Conservation (phyloP, 257 asterid genomes). For the Solanum piurae region DNA sequence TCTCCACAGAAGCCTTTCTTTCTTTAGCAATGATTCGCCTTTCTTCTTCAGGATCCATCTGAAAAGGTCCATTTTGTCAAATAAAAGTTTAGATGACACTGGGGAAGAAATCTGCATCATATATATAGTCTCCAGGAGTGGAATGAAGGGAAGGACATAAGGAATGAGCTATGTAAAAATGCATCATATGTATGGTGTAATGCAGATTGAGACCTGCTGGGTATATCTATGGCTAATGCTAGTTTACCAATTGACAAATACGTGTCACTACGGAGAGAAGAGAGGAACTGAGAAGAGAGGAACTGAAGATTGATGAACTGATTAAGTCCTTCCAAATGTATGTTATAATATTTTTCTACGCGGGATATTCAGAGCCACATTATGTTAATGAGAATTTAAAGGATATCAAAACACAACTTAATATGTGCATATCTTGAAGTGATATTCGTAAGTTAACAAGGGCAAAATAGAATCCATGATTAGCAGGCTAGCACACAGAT, state of each 20-base stretch:
- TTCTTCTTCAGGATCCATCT: slow-evolving; percentile 91
- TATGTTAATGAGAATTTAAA: neutral
- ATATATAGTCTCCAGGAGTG: neutral
- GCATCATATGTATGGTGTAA: neutral
- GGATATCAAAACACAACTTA: neutral
- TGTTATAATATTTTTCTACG: neutral
- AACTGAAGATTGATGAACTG: neutral
- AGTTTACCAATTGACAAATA: neutral
- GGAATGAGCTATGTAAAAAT: neutral
- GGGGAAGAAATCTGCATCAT: neutral
- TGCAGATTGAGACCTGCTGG: neutral
- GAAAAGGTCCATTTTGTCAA: slow-evolving; percentile 4
- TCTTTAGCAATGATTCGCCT: slow-evolving; percentile 77
- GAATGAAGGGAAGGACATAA: neutral
- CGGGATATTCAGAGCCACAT: neutral
- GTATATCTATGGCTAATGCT: neutral
- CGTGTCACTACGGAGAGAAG: neutral
- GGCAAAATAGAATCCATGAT: neutral
- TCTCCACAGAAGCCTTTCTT: slow-evolving; percentile 63
- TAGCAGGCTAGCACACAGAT: neutral
- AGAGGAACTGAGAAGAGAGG: neutral
- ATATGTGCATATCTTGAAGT: neutral
- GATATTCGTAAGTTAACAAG: neutral
- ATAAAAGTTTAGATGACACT: neutral
- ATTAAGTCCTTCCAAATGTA: neutral